Evolutionary conservation across 129 eudicot species (phyloP).

Genomic region (Artemisia annua): DNA sequence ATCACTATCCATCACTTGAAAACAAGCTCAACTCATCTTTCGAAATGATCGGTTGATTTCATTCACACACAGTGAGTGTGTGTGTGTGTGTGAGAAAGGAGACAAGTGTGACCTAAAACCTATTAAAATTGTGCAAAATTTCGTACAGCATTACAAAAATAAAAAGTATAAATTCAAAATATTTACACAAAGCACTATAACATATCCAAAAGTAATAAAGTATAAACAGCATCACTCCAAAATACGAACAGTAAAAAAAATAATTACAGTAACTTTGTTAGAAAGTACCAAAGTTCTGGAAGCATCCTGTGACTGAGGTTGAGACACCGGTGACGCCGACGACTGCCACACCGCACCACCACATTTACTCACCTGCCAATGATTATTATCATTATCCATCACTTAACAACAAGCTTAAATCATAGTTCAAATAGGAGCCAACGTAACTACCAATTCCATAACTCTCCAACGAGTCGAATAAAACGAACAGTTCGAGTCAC

Average conservation of each 20-base stretch:
- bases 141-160: not conserved
- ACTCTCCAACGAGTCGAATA: not conserved
- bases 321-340: constrained; percentile 28
- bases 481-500: no score
- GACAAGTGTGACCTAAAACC: constrained; percentile 24
- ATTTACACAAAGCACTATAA: not conserved
- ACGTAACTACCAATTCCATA: no score
- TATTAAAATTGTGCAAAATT: not conserved
- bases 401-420: constrained; percentile 20
- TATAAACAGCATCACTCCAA: not conserved
- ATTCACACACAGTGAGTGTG: no score
- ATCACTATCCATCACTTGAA: constrained; percentile 26
- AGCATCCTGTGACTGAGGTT: constrained; percentile 29
- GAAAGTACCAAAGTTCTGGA: constrained; percentile 28
- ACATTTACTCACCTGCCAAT: constrained; percentile 31
- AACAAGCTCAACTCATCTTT: constrained; percentile 20
- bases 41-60: not conserved
- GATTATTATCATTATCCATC: constrained; percentile 38
- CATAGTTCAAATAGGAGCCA: not conserved
- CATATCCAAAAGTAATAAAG: not conserved
- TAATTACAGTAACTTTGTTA: not conserved
- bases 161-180: not conserved
- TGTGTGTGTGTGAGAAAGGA: no score
- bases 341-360: constrained; percentile 35
- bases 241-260: not conserved